These are phyloP conservation scores for Vigna trinervia DNA, from an alignment of 306 rosid genomes.

Conservation along the genomic window DNA sequence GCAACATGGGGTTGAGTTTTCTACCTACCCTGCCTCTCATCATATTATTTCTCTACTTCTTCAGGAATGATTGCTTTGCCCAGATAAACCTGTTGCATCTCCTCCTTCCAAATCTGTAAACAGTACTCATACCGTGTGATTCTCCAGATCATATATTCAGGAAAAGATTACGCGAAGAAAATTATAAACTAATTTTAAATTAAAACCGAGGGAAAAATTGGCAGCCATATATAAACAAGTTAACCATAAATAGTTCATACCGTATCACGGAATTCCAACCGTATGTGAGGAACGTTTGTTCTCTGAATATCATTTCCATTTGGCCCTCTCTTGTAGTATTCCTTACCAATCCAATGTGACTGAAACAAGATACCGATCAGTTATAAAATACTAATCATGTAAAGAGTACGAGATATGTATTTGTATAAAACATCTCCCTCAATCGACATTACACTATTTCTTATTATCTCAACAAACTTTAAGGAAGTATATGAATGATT, in stretches of 20 bases:
- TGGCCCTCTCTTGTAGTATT: slow-evolving; percentile 91
- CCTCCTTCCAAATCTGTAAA: slow-evolving; percentile 94
- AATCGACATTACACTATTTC: background rate
- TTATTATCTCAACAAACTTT: background rate
- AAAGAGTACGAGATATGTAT: background rate
- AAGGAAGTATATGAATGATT: too few species aligned
- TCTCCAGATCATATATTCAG: slow-evolving; percentile 21
- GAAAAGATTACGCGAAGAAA: background rate
- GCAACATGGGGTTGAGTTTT: slow-evolving; percentile 36
- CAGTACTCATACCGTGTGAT: slow-evolving; percentile 10
- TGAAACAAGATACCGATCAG: slow-evolving; percentile 48
- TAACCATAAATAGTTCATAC: slow-evolving; percentile 50
- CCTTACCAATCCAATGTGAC: slow-evolving; percentile 97
- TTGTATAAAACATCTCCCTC: background rate
- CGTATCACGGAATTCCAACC: slow-evolving; percentile 91
- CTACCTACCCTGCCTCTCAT: slow-evolving; percentile 39
- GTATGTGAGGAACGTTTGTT: slow-evolving; percentile 97
- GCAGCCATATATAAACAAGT: background rate
- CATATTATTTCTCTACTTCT: slow-evolving; percentile 64
- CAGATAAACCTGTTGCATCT: slow-evolving; percentile 86
- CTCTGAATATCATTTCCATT: slow-evolving; percentile 89
- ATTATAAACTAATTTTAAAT: background rate
- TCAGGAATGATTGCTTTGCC: slow-evolving; percentile 64
- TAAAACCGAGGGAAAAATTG: background rate
- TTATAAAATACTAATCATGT: background rate